These are phyloP conservation scores for Coemansia sp. DNA, from an alignment of 192 early-diverging fungal species.

Conservation along the genomic window DNA sequence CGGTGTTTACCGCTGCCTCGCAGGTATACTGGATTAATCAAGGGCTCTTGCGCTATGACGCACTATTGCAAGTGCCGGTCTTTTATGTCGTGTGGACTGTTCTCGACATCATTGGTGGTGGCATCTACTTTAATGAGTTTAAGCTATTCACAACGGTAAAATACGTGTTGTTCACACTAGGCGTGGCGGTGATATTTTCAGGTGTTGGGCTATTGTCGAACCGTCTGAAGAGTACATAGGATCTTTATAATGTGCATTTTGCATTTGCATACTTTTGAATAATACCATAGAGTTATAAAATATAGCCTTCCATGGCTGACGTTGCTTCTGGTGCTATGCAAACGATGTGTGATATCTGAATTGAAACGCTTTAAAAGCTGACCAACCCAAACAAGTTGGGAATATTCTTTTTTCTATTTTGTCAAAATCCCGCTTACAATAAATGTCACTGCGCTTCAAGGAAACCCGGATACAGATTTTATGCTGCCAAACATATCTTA, in stretches of 20 bases:
- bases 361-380: no score
- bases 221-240: constrained; percentile 52
- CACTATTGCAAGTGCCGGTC: constrained; percentile 78
- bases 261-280: not conserved
- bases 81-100: constrained; percentile 83
- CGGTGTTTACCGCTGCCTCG: constrained; percentile 70
- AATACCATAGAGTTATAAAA: not conserved
- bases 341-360: no score
- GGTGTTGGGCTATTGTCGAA: constrained; percentile 70
- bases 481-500: no score
- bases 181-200: constrained; percentile 70
- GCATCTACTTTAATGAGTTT: constrained; percentile 82
- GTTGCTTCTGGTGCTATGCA: no score
- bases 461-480: no score
- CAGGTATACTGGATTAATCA: constrained; percentile 88
- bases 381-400: no score
- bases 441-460: no score
- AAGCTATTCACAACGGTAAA: constrained; percentile 61
- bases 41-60: constrained; percentile 78
- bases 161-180: constrained; percentile 67
- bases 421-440: no score
- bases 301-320: no score
- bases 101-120: constrained; percentile 81
- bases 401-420: no score
- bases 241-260: not conserved